Evolutionary conservation across 805 yeast species (phyloP).

Genomic region (Saccharomycodes ludwigii): DNA sequence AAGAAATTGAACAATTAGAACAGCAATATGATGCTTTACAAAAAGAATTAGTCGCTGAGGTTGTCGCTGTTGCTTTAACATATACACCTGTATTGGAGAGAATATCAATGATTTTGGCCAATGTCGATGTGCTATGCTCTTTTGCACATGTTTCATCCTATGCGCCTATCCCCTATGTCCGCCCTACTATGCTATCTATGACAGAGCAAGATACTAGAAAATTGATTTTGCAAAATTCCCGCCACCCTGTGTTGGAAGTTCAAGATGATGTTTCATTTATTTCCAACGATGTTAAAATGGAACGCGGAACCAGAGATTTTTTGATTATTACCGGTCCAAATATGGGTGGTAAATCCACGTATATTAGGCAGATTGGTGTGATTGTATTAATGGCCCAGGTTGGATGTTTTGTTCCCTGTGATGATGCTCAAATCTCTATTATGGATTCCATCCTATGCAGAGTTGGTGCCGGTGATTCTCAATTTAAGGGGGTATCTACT

Average conservation of each 20-base stretch:
- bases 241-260: conserved; percentile 91
- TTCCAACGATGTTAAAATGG: conserved; percentile 72
- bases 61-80: conserved; percentile 67
- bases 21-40: conserved; percentile 66
- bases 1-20: conserved; percentile 44
- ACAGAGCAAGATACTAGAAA: conserved; percentile 29
- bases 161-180: conserved; percentile 72
- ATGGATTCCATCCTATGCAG: conserved; percentile 90
- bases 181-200: conserved; percentile 56
- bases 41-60: conserved; percentile 66
- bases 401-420: conserved; percentile 81
- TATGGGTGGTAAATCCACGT: conserved; percentile 96
- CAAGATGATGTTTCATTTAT: conserved; percentile 88
- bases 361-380: conserved; percentile 80
- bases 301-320: conserved; percentile 49
- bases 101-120: conserved; percentile 50
- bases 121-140: conserved; percentile 70
- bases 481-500: conserved; percentile 90
- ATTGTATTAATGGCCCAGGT: conserved; percentile 79
- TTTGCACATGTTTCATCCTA: conserved; percentile 77
- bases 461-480: conserved; percentile 99
- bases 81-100: conserved; percentile 69
- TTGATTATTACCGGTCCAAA: conserved; percentile 89
- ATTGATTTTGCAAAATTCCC: conserved; percentile 53
- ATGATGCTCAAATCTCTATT: conserved; percentile 63